Percentiles rank a stretch among this genome's conserved stretches.
Conservation (phyloP, 371 early-diverging fungal species). For the Dichotomocladium elegans region DNA sequence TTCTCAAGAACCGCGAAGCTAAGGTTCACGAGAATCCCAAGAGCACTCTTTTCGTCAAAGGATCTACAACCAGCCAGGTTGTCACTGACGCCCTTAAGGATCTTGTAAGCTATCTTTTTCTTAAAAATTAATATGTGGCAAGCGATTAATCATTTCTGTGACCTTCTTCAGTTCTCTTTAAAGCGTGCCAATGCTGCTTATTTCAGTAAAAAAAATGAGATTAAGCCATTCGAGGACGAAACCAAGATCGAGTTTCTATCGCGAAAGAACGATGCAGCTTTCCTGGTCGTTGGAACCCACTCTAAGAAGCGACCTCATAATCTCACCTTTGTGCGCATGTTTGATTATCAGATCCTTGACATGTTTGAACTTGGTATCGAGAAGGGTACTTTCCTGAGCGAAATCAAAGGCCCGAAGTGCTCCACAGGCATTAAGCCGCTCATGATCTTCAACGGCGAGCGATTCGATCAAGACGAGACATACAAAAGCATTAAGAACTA, state of each 20-base stretch:
- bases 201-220: slow-evolving; percentile 91
- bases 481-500: slow-evolving; percentile 76
- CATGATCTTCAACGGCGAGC: slow-evolving; percentile 88
- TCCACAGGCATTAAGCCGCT: slow-evolving; percentile 87
- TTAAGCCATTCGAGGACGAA: slow-evolving; percentile 95
- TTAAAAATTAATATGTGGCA: background rate
- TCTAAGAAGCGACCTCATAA: slow-evolving; percentile 97
- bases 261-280: slow-evolving; percentile 90
- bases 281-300: slow-evolving; percentile 87
- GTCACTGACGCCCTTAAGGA: slow-evolving; percentile 84
- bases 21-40: slow-evolving; percentile 91
- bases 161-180: slow-evolving; percentile 76
- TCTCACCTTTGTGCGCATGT: slow-evolving; percentile 85
- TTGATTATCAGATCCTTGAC: slow-evolving; percentile 89
- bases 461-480: slow-evolving; percentile 69
- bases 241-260: slow-evolving; percentile 89
- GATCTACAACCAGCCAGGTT: slow-evolving; percentile 83
- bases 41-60: slow-evolving; percentile 82
- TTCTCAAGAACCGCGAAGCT: slow-evolving; percentile 84
- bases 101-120: slow-evolving; percentile 55
- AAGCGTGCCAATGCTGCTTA: slow-evolving; percentile 88
- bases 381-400: slow-evolving; percentile 56
- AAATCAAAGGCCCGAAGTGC: slow-evolving; percentile 77
- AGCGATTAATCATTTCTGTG: background rate
- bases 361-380: slow-evolving; percentile 93